Evolutionary conservation across 805 yeast genomes (phyloP).

Genomic region (Metschnikowia aberdeeniae): DNA sequence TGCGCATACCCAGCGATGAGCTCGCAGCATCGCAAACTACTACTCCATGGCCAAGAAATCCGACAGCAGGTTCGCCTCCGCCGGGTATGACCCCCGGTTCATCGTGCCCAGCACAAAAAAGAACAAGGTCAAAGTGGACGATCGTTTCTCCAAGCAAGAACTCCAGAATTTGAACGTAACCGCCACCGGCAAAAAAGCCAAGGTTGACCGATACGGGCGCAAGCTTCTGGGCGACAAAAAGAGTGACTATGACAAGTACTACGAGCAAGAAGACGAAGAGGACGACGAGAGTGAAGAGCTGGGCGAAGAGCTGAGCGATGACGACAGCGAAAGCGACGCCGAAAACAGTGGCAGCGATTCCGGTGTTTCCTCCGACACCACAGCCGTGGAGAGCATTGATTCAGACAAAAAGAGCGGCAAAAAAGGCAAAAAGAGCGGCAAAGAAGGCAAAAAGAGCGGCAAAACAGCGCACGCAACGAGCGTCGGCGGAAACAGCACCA

Average conservation of each 20-base stretch:
- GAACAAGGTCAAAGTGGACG: slow-evolving; percentile 75
- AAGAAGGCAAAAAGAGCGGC: too few relatives aligned
- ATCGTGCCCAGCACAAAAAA: slow-evolving; percentile 66
- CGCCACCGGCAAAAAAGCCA: slow-evolving; percentile 51
- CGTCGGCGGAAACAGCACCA: too few relatives aligned
- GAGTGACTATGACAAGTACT: slow-evolving; percentile 50
- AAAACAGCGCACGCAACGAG: neutral
- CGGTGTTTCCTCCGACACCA: neutral
- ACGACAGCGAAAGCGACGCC: neutral
- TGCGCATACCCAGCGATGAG: neutral
- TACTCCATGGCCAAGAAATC: slow-evolving; percentile 4
- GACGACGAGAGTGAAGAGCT: slow-evolving; percentile 21
- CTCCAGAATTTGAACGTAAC: slow-evolving; percentile 45
- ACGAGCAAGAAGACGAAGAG: slow-evolving; percentile 39
- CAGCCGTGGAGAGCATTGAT: too few relatives aligned
- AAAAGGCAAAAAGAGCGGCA: neutral
- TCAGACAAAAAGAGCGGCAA: too few relatives aligned
- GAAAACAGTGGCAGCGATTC: neutral
- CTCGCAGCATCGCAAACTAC: neutral
- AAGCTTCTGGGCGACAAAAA: slow-evolving; percentile 44
- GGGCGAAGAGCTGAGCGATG: slow-evolving; percentile 7
- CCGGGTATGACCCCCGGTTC: slow-evolving; percentile 87
- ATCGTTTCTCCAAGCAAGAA: slow-evolving; percentile 70
- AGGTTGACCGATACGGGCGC: slow-evolving; percentile 87
- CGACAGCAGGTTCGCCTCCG: slow-evolving; percentile 75